Conservation (phyloP, 176 grass and related monocot genomes). For the Tuctoria greenei region DNA sequence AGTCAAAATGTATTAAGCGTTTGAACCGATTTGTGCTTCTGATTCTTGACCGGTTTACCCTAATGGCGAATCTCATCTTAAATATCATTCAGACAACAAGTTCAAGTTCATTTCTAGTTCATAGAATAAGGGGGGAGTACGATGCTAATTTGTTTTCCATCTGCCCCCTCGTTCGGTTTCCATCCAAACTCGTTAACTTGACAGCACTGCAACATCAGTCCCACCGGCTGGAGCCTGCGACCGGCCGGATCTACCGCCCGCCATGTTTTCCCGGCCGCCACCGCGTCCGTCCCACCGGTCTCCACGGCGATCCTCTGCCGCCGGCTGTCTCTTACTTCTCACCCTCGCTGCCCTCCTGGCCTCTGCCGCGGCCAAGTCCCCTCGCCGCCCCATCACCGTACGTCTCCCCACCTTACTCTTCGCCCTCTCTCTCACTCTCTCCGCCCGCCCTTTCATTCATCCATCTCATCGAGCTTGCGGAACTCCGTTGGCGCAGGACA, state of each 20-base stretch:
- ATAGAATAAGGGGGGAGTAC: too few species aligned
- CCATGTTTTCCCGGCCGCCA: slow-evolving; percentile 37
- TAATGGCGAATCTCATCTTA: background rate
- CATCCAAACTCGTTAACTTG: background rate
- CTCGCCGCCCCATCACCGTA: slow-evolving; percentile 70
- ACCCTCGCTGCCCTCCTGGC: slow-evolving; percentile 37
- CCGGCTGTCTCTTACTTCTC: slow-evolving; percentile 35
- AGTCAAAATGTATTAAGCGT: too few species aligned
- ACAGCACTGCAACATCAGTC: too few species aligned
- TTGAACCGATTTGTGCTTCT: background rate
- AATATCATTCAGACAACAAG: too few species aligned
- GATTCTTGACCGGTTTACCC: background rate
- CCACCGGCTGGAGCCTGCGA: background rate
- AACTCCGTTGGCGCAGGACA: slow-evolving; percentile 45
- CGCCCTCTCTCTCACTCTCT: background rate
- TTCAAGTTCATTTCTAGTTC: too few species aligned
- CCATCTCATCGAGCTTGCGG: background rate
- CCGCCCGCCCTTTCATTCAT: background rate
- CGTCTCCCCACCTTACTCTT: background rate
- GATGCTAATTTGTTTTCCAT: background rate
- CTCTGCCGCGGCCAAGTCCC: slow-evolving; percentile 58
- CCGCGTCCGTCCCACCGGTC: slow-evolving; percentile 25
- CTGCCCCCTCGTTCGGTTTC: background rate
- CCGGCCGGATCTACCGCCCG: slow-evolving; percentile 15
- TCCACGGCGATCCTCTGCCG: background rate